A percentile compares a stretch with the other conserved stretches of the same genome.
Conservation (phyloP, 257 asterid species). For the Solanum phureja region DNA sequence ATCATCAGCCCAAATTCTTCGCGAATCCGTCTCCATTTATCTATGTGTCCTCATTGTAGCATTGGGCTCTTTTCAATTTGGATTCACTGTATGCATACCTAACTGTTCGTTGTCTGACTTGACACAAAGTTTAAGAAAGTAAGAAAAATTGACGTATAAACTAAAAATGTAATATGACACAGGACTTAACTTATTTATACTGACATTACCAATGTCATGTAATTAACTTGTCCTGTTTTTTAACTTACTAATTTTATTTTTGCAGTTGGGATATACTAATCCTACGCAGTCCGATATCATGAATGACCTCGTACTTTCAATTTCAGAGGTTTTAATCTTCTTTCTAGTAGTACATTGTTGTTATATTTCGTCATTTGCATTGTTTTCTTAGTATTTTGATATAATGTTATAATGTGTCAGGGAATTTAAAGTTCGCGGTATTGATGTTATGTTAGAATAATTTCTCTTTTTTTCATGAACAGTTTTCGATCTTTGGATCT, state of each 20-base stretch:
- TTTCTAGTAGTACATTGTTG: background rate
- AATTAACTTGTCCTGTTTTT: background rate
- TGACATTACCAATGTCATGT: too few species aligned
- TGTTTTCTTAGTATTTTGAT: background rate
- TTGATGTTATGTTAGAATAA: background rate
- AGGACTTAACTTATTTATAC: too few species aligned
- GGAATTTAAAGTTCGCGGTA: background rate
- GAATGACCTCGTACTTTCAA: slow-evolving; percentile 49
- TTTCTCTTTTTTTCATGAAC: background rate
- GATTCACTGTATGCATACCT: slow-evolving; percentile 33
- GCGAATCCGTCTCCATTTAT: slow-evolving; percentile 58
- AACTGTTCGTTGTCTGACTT: background rate
- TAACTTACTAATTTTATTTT: background rate
- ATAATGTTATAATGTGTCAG: background rate
- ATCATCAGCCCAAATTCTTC: slow-evolving; percentile 39
- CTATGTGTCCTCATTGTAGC: slow-evolving; percentile 67
- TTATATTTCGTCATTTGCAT: background rate
- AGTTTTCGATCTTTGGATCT: slow-evolving; percentile 86
- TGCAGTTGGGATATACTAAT: slow-evolving; percentile 72
- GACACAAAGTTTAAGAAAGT: background rate
- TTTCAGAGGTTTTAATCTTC: slow-evolving; percentile 45
- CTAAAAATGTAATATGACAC: too few species aligned
- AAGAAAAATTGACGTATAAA: background rate
- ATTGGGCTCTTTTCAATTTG: slow-evolving; percentile 79
- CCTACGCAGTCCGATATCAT: slow-evolving; percentile 66